These are phyloP conservation scores for Solanum commersonii DNA, from an alignment of 257 asterid genomes.

Conservation along the genomic window DNA sequence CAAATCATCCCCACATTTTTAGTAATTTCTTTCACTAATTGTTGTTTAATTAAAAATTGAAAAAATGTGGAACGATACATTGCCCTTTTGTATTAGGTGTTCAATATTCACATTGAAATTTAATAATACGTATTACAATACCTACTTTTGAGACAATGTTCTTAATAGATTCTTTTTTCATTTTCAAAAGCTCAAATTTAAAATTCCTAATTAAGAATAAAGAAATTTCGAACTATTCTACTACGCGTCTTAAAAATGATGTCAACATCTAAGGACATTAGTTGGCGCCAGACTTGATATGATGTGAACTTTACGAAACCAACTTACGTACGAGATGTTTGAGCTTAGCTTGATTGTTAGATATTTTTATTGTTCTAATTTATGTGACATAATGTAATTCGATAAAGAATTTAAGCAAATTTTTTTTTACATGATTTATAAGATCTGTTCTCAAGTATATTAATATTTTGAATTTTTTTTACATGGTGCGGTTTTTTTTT, in stretches of 20 bases:
- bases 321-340: background rate
- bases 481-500: background rate
- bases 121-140: too few relatives aligned
- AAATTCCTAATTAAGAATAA: background rate
- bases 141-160: background rate
- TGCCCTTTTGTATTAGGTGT: background rate
- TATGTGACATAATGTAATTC: background rate
- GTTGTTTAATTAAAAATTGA: background rate
- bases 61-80: background rate
- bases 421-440: background rate
- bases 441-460: background rate
- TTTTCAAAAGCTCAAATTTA: background rate
- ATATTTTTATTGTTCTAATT: background rate
- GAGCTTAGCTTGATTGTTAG: background rate
- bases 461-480: background rate
- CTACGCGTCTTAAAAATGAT: background rate
- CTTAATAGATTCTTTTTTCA: fast-evolving
- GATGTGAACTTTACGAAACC: background rate
- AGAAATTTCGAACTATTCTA: background rate
- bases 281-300: background rate
- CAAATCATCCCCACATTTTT: background rate
- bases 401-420: background rate
- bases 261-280: background rate
- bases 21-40: background rate
- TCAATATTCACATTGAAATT: too few relatives aligned